Percentiles rank a stretch among this genome's conserved stretches.
phyloP scores from a whole-genome alignment of 169 alveolate species.

The Condylostoma magnum region DNA sequence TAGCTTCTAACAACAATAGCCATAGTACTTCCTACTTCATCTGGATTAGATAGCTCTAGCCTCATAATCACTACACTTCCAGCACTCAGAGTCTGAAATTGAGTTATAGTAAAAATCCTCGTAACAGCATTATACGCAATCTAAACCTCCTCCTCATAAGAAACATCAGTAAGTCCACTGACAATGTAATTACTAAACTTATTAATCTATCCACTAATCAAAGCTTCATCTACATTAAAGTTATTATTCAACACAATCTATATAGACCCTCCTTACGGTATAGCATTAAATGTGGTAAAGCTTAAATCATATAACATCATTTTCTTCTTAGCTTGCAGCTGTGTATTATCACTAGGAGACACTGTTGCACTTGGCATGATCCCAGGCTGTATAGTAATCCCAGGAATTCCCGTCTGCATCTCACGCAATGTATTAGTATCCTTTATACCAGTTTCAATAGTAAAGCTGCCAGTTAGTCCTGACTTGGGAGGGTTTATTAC shows the following conservation, averaged over 20 bases:
- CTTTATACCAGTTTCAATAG: conserved; percentile 17
- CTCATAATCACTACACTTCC: not conserved
- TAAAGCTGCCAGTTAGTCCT: conserved; percentile 22
- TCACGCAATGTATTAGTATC: conserved; percentile 5
- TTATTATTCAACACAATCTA: conserved; percentile 2
- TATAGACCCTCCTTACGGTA: not conserved
- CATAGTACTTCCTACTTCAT: not conserved
- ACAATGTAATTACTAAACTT: too few species aligned
- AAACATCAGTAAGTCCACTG: conserved; percentile 15
- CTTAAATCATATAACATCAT: not conserved
- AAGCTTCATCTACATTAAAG: conserved; percentile 12
- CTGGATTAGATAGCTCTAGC: conserved; percentile 12
- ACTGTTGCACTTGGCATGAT: not conserved
- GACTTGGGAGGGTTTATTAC: conserved; percentile 6
- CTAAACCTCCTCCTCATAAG: not conserved
- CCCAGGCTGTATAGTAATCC: conserved; percentile 23
- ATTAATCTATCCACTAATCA: too few species aligned
- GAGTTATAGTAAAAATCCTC: not conserved
- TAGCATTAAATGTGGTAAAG: conserved; percentile 7
- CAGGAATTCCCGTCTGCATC: not conserved
- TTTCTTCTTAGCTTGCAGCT: not conserved
- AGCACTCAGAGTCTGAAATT: not conserved
- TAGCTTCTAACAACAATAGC: not conserved
- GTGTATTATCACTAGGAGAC: not conserved
- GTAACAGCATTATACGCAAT: not conserved